Evolutionary conservation across 2,329 filamentous ascomycete genomes (phyloP), one percentile per base, ranked within the genome.

Genomic region (Claviceps digitariae): DNA sequence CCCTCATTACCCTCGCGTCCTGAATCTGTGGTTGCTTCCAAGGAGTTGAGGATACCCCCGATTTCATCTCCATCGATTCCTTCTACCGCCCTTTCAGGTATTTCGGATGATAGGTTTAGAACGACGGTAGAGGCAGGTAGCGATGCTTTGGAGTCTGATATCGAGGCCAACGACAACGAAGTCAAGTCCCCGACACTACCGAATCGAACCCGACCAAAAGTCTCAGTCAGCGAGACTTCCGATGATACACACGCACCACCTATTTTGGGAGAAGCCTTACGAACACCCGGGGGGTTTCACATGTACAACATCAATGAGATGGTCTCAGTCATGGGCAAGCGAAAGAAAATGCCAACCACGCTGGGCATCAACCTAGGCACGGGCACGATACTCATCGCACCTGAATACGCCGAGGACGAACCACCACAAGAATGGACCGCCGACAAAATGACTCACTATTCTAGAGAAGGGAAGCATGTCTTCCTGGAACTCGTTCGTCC

Each of bases 241-340:
- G 27, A 29, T 6, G 8, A 29, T 21, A 25, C 49, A 21, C 34
- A 27, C 27, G 50, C 47, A 36, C 25, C 36, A 12, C 13, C 25
- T 4, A 50, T 20, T 23, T 2, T 17, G 43, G 48, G 51, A 38
- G 75, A 80, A 36, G 74, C 74, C 17, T 71, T 72, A 40, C 66
- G 67, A 31, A 83, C 84, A 2, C 87, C 87, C 5, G 87, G 87
- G 20, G 88, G 87, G 2, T 97, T 90, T 64, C 90, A 94, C 64
- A 76, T 97, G 67, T 97, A 96, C 71, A 96, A 95, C 62, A 90
- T 97, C 62, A 95, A 90, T 65, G 91, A 97, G 70, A 95, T 95
- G 86, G 82, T 95, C 4, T 91, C 90, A n/a, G 82, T 93, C 46
- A 90, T 95, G 82, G 91, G 91, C 54, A 95, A 95, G 73, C 86